Evolutionary conservation across 345 rosid species (phyloP).

Genomic region (Lumnitzera racemosa): DNA sequence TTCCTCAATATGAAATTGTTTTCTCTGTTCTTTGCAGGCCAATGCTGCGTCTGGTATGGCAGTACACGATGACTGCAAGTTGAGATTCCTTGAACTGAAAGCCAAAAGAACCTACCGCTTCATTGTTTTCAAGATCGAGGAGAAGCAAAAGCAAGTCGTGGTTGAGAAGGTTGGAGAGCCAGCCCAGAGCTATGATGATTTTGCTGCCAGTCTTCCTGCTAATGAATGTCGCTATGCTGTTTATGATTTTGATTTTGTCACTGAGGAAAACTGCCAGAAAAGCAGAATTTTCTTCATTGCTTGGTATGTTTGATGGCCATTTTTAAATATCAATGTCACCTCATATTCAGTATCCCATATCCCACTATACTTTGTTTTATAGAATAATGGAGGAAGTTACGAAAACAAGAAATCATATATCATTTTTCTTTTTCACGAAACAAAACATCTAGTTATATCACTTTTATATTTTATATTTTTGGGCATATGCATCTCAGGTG

Average conservation of each 20-base stretch:
- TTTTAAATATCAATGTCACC: neutral
- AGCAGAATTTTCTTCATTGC: slow-evolving; percentile 33
- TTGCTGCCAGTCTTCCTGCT: slow-evolving; percentile 26
- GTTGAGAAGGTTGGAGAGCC: slow-evolving; percentile 36
- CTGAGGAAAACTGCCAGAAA: slow-evolving; percentile 27
- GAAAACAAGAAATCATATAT: too few species aligned
- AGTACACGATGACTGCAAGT: slow-evolving; percentile 30
- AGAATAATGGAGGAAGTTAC: too few species aligned
- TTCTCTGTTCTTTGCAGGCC: slow-evolving; percentile 12
- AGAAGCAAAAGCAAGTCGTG: slow-evolving; percentile 30
- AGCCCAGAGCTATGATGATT: slow-evolving; percentile 24
- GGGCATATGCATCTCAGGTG: too few species aligned
- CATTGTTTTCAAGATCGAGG: slow-evolving; percentile 31
- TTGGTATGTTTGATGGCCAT: slow-evolving; percentile 13
- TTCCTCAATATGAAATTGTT: too few species aligned
- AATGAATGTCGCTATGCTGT: slow-evolving; percentile 30
- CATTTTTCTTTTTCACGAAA: too few species aligned
- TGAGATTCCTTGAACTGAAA: slow-evolving; percentile 28
- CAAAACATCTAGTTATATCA: too few species aligned
- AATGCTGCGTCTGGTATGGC: slow-evolving; percentile 34
- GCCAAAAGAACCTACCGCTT: slow-evolving; percentile 28
- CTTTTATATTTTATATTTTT: too few species aligned
- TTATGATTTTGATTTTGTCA: slow-evolving; percentile 31
- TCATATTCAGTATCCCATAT: too few species aligned
- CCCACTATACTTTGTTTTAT: too few species aligned